phyloP scores from a whole-genome alignment of 2,329 filamentous ascomycete species.

The Aspergillus sp. region DNA sequence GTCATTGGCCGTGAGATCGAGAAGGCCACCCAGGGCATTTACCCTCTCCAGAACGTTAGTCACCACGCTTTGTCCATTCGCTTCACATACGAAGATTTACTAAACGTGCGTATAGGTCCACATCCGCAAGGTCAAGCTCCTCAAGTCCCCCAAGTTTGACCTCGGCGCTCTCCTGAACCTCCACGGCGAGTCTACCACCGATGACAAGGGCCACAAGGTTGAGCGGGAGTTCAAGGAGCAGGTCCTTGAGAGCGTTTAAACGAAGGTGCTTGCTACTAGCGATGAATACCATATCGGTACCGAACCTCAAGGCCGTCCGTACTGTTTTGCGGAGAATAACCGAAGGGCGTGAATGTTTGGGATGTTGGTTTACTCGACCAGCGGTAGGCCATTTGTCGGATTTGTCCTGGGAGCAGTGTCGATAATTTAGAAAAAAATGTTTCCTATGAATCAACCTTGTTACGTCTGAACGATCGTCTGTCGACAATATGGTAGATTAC shows the following conservation, averaged over 20 bases:
- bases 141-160: slow-evolving; percentile 99
- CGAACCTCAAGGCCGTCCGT: slow-evolving; percentile 52
- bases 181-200: slow-evolving; percentile 93
- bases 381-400: not conserved
- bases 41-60: slow-evolving; percentile 95
- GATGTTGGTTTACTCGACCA: not conserved
- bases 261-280: not conserved
- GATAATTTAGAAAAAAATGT: slow-evolving; percentile 4
- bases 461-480: not conserved
- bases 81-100: slow-evolving; percentile 8
- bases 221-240: slow-evolving; percentile 99
- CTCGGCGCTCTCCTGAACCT: slow-evolving; percentile 92
- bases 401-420: slow-evolving; percentile 2
- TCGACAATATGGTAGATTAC: too few species aligned
- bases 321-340: not conserved
- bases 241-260: slow-evolving; percentile 89
- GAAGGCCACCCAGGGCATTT: slow-evolving; percentile 99
- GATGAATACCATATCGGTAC: slow-evolving; percentile 60
- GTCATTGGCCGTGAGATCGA: slow-evolving; percentile 99
- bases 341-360: not conserved
- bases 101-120: slow-evolving; percentile 70
- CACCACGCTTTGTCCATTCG: not conserved
- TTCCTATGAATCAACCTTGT: slow-evolving; percentile 7
- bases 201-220: slow-evolving; percentile 97
- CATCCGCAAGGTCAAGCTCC: slow-evolving; percentile 99